Conservation (phyloP, 139 green algal species). For the Parachlorella kessleri region DNA sequence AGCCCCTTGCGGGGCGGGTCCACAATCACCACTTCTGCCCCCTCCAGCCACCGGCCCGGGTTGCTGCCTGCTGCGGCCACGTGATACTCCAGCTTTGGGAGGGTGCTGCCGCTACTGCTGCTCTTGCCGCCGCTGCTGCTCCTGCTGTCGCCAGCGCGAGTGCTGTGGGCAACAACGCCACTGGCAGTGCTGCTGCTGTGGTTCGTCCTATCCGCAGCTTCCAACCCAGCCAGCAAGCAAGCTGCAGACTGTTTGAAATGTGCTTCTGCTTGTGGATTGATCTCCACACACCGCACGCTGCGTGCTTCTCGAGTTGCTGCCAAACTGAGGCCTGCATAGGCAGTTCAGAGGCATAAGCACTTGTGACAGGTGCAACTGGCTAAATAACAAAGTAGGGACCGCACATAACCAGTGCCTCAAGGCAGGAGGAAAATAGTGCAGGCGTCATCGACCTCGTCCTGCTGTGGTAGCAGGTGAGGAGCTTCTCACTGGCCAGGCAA, state of each 20-base stretch:
- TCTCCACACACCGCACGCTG: slow-evolving; percentile 62
- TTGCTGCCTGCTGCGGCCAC: slow-evolving; percentile 48
- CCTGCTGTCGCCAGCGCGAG: background rate
- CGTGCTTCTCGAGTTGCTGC: slow-evolving; percentile 22
- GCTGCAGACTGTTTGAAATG: slow-evolving; percentile 43
- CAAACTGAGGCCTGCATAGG: slow-evolving; percentile 55
- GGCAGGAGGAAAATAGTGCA: too few relatives aligned
- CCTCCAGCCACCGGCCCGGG: slow-evolving; percentile 46
- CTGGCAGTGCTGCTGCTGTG: too few relatives aligned
- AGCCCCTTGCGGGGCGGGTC: slow-evolving; percentile 80
- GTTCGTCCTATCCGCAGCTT: too few relatives aligned
- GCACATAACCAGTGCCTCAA: too few relatives aligned
- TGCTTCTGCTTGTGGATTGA: slow-evolving; percentile 52
- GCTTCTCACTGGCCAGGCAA: too few relatives aligned
- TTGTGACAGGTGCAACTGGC: too few relatives aligned
- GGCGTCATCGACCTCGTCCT: too few relatives aligned
- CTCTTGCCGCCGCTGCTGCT: background rate
- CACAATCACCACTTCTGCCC: slow-evolving; percentile 68
- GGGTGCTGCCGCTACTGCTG: background rate
- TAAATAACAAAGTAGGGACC: too few relatives aligned
- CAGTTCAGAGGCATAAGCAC: too few relatives aligned
- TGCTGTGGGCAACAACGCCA: too few relatives aligned
- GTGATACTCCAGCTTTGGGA: slow-evolving; percentile 39
- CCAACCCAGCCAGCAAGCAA: slow-evolving; percentile 2
- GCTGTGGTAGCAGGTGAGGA: too few relatives aligned